A percentile compares a stretch with the other conserved stretches of the same genome.
These are phyloP conservation scores for Abortiporus biennis DNA, from an alignment of 1,284 basidiomycete genomes.

Conservation along the genomic window DNA sequence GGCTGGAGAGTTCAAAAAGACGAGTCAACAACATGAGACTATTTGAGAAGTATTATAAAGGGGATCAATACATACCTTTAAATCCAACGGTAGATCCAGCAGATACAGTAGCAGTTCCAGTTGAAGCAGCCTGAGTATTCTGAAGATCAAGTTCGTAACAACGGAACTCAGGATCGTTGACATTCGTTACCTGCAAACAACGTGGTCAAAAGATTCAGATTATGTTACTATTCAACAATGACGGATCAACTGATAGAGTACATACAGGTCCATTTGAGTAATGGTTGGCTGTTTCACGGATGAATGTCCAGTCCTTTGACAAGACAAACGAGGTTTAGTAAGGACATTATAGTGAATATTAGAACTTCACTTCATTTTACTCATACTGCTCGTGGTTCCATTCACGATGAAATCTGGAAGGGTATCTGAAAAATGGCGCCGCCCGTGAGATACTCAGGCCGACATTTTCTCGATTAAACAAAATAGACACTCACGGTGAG, in stretches of 20 bases:
- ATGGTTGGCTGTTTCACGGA: slow-evolving; percentile 38
- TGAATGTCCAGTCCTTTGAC: slow-evolving; percentile 32
- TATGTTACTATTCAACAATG: neutral
- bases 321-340: neutral
- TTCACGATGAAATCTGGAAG: slow-evolving; percentile 21
- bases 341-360: neutral
- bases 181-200: slow-evolving; percentile 32
- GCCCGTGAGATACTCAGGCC: neutral
- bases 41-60: neutral
- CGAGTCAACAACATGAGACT: neutral
- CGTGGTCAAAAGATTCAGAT: too few species aligned
- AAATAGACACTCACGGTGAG: slow-evolving; percentile 17
- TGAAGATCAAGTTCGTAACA: slow-evolving; percentile 38
- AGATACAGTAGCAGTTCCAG: slow-evolving; percentile 34
- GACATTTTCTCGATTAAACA: neutral
- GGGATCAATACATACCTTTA: slow-evolving; percentile 9
- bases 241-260: neutral
- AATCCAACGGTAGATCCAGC: slow-evolving; percentile 25
- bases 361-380: too few species aligned
- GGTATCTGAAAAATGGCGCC: slow-evolving; percentile 14
- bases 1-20: slow-evolving; percentile 2
- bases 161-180: slow-evolving; percentile 35
- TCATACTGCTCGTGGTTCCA: slow-evolving; percentile 8
- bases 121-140: slow-evolving; percentile 26
- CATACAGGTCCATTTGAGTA: slow-evolving; percentile 32